phyloP scores from a whole-genome alignment of 2,329 filamentous ascomycete genomes.

The Diaporthe citrichinensis region DNA sequence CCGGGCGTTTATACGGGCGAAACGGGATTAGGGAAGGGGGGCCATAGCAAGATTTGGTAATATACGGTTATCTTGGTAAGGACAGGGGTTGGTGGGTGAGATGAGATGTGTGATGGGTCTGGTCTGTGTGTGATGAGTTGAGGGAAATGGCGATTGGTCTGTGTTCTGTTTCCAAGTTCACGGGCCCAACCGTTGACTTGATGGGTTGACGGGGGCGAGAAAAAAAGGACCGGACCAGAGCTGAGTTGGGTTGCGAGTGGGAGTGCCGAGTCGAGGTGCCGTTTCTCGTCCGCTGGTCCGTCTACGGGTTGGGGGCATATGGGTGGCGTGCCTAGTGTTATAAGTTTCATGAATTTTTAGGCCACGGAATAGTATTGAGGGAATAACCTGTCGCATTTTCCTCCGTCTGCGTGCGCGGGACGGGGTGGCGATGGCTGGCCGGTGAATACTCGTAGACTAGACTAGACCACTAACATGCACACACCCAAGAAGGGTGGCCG shows the following conservation, averaged over 20 bases:
- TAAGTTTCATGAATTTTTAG: constrained; percentile 4
- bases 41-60: constrained; percentile 18
- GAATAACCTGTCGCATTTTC: not conserved
- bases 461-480: not conserved
- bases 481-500: not conserved
- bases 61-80: constrained; percentile 24
- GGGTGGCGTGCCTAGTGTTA: constrained; percentile 11
- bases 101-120: not conserved
- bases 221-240: not conserved
- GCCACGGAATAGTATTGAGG: too few relatives aligned
- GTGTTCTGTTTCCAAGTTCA: not conserved
- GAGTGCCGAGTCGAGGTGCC: constrained; percentile 11
- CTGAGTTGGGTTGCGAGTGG: not conserved
- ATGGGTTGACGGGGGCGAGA: not conserved
- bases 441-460: not conserved
- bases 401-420: not conserved
- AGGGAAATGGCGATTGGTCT: constrained; percentile 17
- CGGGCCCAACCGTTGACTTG: not conserved
- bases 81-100: not conserved
- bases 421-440: not conserved
- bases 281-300: constrained; percentile 7
- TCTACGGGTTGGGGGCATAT: not conserved
- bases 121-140: constrained; percentile 17
- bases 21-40: not conserved
- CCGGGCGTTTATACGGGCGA: not conserved